Base-by-base conservation (phyloP, 2,329 filamentous ascomycete genomes). In the Hypoxylon sp. region DNA sequence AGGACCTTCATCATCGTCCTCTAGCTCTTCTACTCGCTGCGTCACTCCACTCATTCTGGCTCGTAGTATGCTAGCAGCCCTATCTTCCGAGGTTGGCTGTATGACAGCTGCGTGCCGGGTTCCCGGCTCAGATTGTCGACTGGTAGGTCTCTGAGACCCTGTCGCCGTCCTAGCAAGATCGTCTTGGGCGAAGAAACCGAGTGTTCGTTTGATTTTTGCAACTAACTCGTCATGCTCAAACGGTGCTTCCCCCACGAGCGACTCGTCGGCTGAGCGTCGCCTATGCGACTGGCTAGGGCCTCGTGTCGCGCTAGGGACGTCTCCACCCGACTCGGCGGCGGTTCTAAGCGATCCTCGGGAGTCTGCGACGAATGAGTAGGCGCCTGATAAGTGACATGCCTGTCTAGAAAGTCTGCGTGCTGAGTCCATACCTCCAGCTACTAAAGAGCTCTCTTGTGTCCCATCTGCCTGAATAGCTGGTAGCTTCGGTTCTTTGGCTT, bases 351-450 rank as follows among this genome's bases (percentile, higher is more conserved):
- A 28, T 9, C 2, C 42, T 26, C 14, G 50, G 18, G 24, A 4
- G 4, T 51, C 53, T 7, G 50, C 32, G 20, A 22, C 22, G 8
- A 16, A 30, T 58, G 22, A 20, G 51, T 42, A 33, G 18, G 32
- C 11, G 45, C 16, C 24, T 33, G 45, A 28, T 44, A 20, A 36
- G 22, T 11, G n/a, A 30, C 33, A 60, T 40, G 50, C 64, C 20
- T 56, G 38, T 14, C 2, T n/a, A 11, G 64, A 30, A 60, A 68
- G 67, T 14, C 14, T 32, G 40, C 16, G 57, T 16, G 59, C 61
- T 24, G 36, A 50, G 3, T 46, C 26, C 38, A 61, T 64, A 49
- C 42, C 52, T 56, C 36, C 44, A 20, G 48, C 6, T 3, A n/a
- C 8, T 2, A 61, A 48, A 3, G 14, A 16, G 2, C n/a, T 38